Conservation (phyloP, 345 rosid genomes). For the Cardamine chenopodiifolia region DNA sequence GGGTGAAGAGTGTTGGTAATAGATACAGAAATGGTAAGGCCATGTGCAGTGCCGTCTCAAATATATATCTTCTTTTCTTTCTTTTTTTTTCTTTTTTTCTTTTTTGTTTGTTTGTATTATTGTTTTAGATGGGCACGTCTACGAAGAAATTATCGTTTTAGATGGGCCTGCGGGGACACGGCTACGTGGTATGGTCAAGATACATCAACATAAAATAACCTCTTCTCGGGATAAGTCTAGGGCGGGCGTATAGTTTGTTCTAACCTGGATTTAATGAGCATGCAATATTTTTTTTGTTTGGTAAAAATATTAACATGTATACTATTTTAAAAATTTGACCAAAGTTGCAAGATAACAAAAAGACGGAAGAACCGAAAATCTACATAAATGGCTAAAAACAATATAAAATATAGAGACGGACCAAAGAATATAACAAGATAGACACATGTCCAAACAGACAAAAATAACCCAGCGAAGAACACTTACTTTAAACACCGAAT, state of each 20-base stretch:
- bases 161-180: not conserved
- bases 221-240: not conserved
- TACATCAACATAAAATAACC: not conserved
- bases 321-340: too few species aligned
- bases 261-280: not conserved
- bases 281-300: too few species aligned
- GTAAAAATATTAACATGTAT: too few species aligned
- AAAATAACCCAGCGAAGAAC: too few species aligned
- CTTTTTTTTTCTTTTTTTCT: not conserved
- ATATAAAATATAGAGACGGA: too few species aligned
- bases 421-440: too few species aligned
- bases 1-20: not conserved
- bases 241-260: not conserved
- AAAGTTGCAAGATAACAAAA: too few species aligned
- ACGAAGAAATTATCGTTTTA: not conserved
- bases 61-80: not conserved
- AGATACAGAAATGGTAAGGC: not conserved
- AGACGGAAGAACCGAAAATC: too few species aligned
- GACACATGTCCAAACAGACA: too few species aligned
- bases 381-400: too few species aligned
- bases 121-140: not conserved
- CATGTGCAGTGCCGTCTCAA: slow-evolving; percentile 1
- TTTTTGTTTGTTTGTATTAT: not conserved
- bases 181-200: not conserved
- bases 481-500: too few species aligned